A percentile compares a stretch with the other conserved stretches of the same genome.
Conservation (phyloP, 345 rosid species). For the Pugionium cornutum region DNA sequence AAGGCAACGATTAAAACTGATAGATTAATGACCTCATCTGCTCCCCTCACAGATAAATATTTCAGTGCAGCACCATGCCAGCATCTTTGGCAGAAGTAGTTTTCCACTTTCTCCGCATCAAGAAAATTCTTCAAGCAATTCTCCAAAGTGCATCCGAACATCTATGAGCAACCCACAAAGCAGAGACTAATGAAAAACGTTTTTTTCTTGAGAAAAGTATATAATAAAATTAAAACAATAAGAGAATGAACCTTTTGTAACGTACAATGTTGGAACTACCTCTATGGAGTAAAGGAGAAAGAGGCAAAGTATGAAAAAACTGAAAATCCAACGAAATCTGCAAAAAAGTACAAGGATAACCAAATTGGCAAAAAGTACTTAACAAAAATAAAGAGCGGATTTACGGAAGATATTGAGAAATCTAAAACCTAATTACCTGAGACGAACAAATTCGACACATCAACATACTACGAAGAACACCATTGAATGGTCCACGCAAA, state of each 20-base stretch:
- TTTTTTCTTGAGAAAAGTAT: background rate
- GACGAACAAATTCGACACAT: conserved; percentile 73
- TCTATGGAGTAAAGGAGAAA: conserved; percentile 54
- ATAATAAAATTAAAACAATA: conserved; percentile 17
- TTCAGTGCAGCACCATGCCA: conserved; percentile 80
- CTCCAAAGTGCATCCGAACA: conserved; percentile 59
- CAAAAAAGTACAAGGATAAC: conserved; percentile 25
- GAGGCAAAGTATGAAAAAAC: conserved; percentile 78
- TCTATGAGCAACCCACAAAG: conserved; percentile 41
- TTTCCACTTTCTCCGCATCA: conserved; percentile 59
- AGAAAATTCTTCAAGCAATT: conserved; percentile 71
- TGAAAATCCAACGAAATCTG: conserved; percentile 89
- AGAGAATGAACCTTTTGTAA: conserved; percentile 53
- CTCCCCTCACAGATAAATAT: conserved; percentile 51
- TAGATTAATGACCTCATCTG: conserved; percentile 48
- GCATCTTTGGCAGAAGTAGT: conserved; percentile 71
- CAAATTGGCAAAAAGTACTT: background rate
- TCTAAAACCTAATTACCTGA: conserved; percentile 43
- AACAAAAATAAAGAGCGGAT: background rate
- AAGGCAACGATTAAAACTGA: background rate
- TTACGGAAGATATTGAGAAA: background rate
- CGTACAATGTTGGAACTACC: conserved; percentile 73
- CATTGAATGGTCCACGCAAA: conserved; percentile 88
- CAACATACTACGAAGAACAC: conserved; percentile 68
- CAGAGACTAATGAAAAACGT: conserved; percentile 12